These are phyloP conservation scores for Blastocrithidia nonstop DNA, from an alignment of 208 protist species.

Conservation along the genomic window DNA sequence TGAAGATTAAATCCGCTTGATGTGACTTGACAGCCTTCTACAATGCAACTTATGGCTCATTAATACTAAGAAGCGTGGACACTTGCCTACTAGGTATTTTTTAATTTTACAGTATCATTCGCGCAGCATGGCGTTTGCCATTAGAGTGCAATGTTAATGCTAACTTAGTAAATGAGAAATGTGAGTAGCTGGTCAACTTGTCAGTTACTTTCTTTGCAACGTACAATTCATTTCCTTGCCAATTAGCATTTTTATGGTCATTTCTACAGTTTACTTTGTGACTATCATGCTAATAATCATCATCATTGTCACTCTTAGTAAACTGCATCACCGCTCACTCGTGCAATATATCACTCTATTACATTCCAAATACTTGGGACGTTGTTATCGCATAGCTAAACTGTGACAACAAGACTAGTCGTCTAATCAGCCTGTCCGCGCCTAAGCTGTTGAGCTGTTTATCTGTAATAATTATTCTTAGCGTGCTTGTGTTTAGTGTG, in stretches of 20 bases:
- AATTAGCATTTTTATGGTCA: too few relatives aligned
- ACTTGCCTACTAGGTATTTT: slow-evolving; percentile 24
- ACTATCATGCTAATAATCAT: too few relatives aligned
- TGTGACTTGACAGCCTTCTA: slow-evolving; percentile 17
- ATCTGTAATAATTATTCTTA: slow-evolving; percentile 82
- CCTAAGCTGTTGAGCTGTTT: slow-evolving; percentile 54
- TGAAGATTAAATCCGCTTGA: slow-evolving; percentile 55
- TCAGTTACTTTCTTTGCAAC: slow-evolving; percentile 21
- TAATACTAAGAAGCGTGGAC: slow-evolving; percentile 48
- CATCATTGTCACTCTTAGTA: slow-evolving; percentile 3
- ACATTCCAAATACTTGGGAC: too few relatives aligned
- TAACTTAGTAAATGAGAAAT: slow-evolving; percentile 36
- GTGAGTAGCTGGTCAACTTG: slow-evolving; percentile 25
- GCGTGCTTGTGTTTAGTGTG: slow-evolving; percentile 26
- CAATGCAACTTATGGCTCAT: slow-evolving; percentile 44
- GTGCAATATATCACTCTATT: slow-evolving; percentile 61
- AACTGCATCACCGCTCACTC: slow-evolving; percentile 91
- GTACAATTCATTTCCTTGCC: slow-evolving; percentile 14
- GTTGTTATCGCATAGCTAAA: slow-evolving; percentile 44
- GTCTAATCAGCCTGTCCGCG: slow-evolving; percentile 51
- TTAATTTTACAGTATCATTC: slow-evolving; percentile 45
- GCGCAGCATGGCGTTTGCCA: slow-evolving; percentile 26
- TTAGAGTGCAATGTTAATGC: slow-evolving; percentile 25
- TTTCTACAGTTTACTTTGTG: too few relatives aligned
- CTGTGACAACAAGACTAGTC: slow-evolving; percentile 63